These are phyloP conservation scores for Kodamaea kakaduensis DNA, from an alignment of 805 yeast species.

Conservation along the genomic window DNA sequence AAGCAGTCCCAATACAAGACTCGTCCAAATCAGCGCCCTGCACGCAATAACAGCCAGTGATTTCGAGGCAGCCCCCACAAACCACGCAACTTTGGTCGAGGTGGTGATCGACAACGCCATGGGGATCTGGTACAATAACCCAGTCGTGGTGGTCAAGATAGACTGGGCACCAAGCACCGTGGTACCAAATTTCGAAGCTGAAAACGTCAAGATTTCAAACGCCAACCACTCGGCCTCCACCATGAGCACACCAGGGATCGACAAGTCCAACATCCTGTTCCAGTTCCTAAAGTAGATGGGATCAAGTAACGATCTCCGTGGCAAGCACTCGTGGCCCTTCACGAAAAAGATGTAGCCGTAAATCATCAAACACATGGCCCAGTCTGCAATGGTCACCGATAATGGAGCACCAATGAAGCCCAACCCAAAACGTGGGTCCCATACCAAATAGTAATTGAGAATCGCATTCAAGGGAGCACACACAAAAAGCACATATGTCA, in stretches of 20 bases:
- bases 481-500: slow-evolving; percentile 62
- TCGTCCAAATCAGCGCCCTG: slow-evolving; percentile 31
- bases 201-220: slow-evolving; percentile 67
- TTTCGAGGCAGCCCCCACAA: slow-evolving; percentile 59
- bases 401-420: slow-evolving; percentile 79
- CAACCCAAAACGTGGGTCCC: slow-evolving; percentile 51
- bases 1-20: slow-evolving; percentile 32
- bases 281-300: slow-evolving; percentile 46
- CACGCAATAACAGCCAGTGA: slow-evolving; percentile 35
- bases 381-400: slow-evolving; percentile 66
- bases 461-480: slow-evolving; percentile 75
- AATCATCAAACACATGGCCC: slow-evolving; percentile 62
- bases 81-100: slow-evolving; percentile 74
- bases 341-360: slow-evolving; percentile 42
- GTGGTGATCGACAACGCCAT: slow-evolving; percentile 74
- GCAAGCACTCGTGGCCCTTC: slow-evolving; percentile 46
- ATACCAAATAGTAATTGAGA: slow-evolving; percentile 64
- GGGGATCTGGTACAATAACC: slow-evolving; percentile 67
- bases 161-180: slow-evolving; percentile 69
- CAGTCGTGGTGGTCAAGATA: slow-evolving; percentile 64
- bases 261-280: slow-evolving; percentile 58
- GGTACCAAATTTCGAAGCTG: slow-evolving; percentile 66
- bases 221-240: slow-evolving; percentile 78
- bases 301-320: slow-evolving; percentile 24
- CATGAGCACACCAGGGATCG: slow-evolving; percentile 73